Evolutionary conservation across 805 yeast species (phyloP).

Genomic region (Zygosaccharomyces lentus): DNA sequence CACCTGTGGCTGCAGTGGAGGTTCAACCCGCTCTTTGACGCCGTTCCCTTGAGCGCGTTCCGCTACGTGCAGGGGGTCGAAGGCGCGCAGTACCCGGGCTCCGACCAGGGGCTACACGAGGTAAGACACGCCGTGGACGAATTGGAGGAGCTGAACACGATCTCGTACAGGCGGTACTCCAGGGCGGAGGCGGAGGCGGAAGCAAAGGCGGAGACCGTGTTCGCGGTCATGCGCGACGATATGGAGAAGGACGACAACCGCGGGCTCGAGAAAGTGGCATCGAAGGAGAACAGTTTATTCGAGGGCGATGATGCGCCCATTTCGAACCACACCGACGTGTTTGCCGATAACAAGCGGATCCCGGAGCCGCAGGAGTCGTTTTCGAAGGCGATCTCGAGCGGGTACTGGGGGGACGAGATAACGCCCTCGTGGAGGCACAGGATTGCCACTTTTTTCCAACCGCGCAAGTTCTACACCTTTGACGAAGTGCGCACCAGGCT

Average conservation of each 20-base stretch:
- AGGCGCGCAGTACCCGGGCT: slow-evolving; percentile 49
- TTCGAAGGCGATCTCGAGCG: slow-evolving; percentile 24
- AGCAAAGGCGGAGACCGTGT: too few relatives aligned
- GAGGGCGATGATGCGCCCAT: slow-evolving; percentile 27
- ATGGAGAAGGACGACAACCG: background rate
- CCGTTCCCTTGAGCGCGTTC: slow-evolving; percentile 62
- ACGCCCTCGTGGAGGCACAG: slow-evolving; percentile 16
- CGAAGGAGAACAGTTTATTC: slow-evolving; percentile 13
- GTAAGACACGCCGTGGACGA: slow-evolving; percentile 48
- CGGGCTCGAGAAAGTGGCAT: background rate
- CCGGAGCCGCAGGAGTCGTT: slow-evolving; percentile 13
- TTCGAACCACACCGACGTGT: slow-evolving; percentile 23
- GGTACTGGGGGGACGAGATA: slow-evolving; percentile 14
- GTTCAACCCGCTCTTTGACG: slow-evolving; percentile 60
- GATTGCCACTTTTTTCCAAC: slow-evolving; percentile 42
- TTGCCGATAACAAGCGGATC: slow-evolving; percentile 24
- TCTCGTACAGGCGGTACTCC: background rate
- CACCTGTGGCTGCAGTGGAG: slow-evolving; percentile 57
- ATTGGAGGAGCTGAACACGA: slow-evolving; percentile 17
- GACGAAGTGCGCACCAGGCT: slow-evolving; percentile 39
- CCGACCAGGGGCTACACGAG: slow-evolving; percentile 63
- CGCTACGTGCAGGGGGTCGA: slow-evolving; percentile 37
- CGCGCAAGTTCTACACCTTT: slow-evolving; percentile 44
- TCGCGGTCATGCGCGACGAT: too few relatives aligned
- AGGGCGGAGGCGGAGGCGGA: background rate